phyloP scores from a whole-genome alignment of 495 filamentous ascomycete genomes.

The Penicillium psychrofluorescens region DNA sequence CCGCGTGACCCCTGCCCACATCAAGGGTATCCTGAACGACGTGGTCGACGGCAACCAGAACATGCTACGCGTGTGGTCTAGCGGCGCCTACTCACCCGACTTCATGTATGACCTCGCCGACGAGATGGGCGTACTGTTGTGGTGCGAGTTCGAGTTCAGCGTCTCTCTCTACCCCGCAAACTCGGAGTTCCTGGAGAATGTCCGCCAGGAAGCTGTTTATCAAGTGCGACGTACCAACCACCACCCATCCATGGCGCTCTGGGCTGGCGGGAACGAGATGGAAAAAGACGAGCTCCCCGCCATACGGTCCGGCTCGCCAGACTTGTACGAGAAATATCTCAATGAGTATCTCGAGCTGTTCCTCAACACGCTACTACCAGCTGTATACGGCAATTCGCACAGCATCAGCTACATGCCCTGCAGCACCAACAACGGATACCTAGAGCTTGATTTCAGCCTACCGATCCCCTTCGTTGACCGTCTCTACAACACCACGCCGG shows the following conservation, averaged over 20 bases:
- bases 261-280: constrained; percentile 63
- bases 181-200: constrained; percentile 51
- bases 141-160: constrained; percentile 63
- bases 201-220: constrained; percentile 50
- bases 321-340: constrained; percentile 36
- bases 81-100: constrained; percentile 58
- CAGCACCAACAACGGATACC: constrained; percentile 60
- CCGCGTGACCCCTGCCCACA: constrained; percentile 45
- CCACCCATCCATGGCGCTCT: constrained; percentile 62
- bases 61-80: constrained; percentile 64
- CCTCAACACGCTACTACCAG: constrained; percentile 49
- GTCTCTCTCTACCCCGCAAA: constrained; percentile 56
- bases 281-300: constrained; percentile 47
- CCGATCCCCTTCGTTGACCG: constrained; percentile 53
- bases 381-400: constrained; percentile 56
- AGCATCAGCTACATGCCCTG: constrained; percentile 63
- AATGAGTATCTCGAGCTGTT: constrained; percentile 58
- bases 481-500: constrained; percentile 50
- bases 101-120: constrained; percentile 66
- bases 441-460: constrained; percentile 47
- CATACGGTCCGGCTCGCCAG: constrained; percentile 37
- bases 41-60: constrained; percentile 57
- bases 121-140: constrained; percentile 56
- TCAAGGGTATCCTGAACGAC: constrained; percentile 49
- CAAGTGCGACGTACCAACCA: constrained; percentile 59